phyloP scores from a whole-genome alignment of 2,329 filamentous ascomycete genomes.

The Penicillium sumatraense region DNA sequence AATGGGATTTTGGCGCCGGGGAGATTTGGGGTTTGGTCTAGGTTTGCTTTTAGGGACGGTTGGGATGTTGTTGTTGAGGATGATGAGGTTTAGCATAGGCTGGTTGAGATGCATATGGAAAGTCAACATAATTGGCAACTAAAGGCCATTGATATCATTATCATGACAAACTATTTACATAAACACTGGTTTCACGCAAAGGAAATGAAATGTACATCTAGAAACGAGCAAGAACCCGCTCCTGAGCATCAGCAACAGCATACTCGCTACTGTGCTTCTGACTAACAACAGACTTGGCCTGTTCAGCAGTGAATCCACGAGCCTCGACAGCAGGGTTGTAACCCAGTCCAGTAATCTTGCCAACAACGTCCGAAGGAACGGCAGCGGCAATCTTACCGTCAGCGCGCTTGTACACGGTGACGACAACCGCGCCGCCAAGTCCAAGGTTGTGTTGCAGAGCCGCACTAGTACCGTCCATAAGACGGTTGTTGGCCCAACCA shows the following conservation, averaged over 20 bases:
- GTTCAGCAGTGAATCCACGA: slow-evolving; percentile 80
- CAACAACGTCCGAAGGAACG: slow-evolving; percentile 68
- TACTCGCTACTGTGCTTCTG: slow-evolving; percentile 72
- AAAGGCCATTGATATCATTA: no score
- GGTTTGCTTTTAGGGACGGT: not conserved
- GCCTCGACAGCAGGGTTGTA: slow-evolving; percentile 93
- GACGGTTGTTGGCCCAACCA: slow-evolving; percentile 92
- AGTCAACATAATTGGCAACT: no score
- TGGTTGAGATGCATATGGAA: no score
- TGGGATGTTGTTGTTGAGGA: not conserved
- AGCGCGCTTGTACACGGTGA: slow-evolving; percentile 83
- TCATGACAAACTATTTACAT: slow-evolving; percentile 21
- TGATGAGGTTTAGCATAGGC: no score
- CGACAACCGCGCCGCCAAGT: slow-evolving; percentile 85
- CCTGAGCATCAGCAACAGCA: slow-evolving; percentile 75
- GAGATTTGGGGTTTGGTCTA: not conserved
- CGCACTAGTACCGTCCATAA: slow-evolving; percentile 68
- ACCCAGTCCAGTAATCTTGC: slow-evolving; percentile 69
- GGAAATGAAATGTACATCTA: slow-evolving; percentile 22
- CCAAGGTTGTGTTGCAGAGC: slow-evolving; percentile 93
- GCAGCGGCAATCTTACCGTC: slow-evolving; percentile 70
- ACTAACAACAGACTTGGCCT: slow-evolving; percentile 71
- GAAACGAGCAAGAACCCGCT: slow-evolving; percentile 75
- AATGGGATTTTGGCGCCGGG: not conserved
- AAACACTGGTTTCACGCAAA: not conserved